Evolutionary conservation across 352 stramenopile species (phyloP).

Genomic region (Phytophthora constricta): DNA sequence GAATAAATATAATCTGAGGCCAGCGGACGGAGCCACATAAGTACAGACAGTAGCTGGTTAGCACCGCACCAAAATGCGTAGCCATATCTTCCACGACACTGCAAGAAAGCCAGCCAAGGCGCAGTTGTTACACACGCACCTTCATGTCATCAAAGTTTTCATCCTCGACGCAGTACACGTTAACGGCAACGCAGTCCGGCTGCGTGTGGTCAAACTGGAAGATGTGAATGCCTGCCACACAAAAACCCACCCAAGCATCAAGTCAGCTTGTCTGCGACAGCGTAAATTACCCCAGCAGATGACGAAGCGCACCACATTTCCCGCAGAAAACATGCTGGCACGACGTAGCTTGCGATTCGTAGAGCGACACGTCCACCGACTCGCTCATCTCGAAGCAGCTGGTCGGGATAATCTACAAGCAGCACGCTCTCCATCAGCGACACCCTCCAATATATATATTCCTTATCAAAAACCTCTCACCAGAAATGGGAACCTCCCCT

Average conservation of each 20-base stretch:
- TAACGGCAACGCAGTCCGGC: slow-evolving; percentile 74
- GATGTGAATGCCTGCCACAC: slow-evolving; percentile 70
- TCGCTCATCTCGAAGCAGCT: slow-evolving; percentile 85
- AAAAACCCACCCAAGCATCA: background rate
- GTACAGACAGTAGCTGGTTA: slow-evolving; percentile 18
- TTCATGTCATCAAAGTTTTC: slow-evolving; percentile 87
- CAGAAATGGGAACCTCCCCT: slow-evolving; percentile 79
- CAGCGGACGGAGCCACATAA: slow-evolving; percentile 9
- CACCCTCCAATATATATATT: background rate
- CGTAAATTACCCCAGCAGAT: background rate
- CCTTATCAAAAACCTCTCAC: slow-evolving; percentile 40
- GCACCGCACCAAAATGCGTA: slow-evolving; percentile 29
- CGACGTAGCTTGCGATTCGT: slow-evolving; percentile 71
- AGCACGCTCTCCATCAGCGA: background rate
- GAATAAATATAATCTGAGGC: slow-evolving; percentile 83
- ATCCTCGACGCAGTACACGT: slow-evolving; percentile 83
- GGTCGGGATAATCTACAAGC: slow-evolving; percentile 64
- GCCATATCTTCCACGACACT: background rate
- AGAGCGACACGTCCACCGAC: slow-evolving; percentile 66
- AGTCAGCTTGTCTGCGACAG: slow-evolving; percentile 2
- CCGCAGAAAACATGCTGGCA: slow-evolving; percentile 82
- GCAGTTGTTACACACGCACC: slow-evolving; percentile 33
- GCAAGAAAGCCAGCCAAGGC: slow-evolving; percentile 12
- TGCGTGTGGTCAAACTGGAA: slow-evolving; percentile 85
- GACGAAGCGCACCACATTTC: slow-evolving; percentile 66